Evolutionary conservation across 139 green algal species (phyloP).

Genomic region (Mesotaenium endlicherianum): DNA sequence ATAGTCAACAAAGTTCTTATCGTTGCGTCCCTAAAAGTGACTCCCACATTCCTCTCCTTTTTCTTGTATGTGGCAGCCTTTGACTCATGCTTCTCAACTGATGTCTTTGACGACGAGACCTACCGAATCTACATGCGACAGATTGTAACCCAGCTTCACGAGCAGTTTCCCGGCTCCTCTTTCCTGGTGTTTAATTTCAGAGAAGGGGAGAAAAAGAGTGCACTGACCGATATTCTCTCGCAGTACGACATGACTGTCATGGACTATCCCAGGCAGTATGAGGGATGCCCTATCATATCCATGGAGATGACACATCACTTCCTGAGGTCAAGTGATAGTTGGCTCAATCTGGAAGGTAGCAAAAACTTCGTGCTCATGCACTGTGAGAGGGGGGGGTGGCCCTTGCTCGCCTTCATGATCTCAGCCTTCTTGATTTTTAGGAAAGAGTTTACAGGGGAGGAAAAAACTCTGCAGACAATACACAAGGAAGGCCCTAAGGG

Average conservation of each 20-base stretch:
- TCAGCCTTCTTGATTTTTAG: slow-evolving; percentile 21
- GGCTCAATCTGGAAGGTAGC: slow-evolving; percentile 37
- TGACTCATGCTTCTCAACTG: slow-evolving; percentile 47
- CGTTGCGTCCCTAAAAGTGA: no score
- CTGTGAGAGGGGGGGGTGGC: slow-evolving; percentile 44
- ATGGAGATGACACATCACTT: slow-evolving; percentile 47
- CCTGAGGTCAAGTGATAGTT: slow-evolving; percentile 26
- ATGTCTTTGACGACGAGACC: slow-evolving; percentile 25
- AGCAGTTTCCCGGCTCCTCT: slow-evolving; percentile 4
- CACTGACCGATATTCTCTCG: slow-evolving; percentile 3
- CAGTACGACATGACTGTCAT: slow-evolving; percentile 46
- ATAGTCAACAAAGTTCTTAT: no score
- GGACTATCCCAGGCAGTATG: slow-evolving; percentile 41
- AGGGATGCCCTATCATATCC: slow-evolving; percentile 48
- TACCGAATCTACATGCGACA: slow-evolving; percentile 43
- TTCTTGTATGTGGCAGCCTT: slow-evolving; percentile 16
- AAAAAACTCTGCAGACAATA: slow-evolving; percentile 9
- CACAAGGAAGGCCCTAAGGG: slow-evolving; percentile 38
- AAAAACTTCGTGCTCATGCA: slow-evolving; percentile 46
- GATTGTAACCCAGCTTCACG: slow-evolving; percentile 28
- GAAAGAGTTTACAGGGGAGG: slow-evolving; percentile 23
- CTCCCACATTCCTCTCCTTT: neutral
- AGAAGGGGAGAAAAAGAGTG: slow-evolving; percentile 38
- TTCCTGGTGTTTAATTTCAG: slow-evolving; percentile 54
- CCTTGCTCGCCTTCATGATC: slow-evolving; percentile 50